Percentiles rank a stretch among this genome's conserved stretches.
Evolutionary conservation across 2,329 filamentous ascomycete genomes (phyloP).

Genomic region (Alternaria alternata): DNA sequence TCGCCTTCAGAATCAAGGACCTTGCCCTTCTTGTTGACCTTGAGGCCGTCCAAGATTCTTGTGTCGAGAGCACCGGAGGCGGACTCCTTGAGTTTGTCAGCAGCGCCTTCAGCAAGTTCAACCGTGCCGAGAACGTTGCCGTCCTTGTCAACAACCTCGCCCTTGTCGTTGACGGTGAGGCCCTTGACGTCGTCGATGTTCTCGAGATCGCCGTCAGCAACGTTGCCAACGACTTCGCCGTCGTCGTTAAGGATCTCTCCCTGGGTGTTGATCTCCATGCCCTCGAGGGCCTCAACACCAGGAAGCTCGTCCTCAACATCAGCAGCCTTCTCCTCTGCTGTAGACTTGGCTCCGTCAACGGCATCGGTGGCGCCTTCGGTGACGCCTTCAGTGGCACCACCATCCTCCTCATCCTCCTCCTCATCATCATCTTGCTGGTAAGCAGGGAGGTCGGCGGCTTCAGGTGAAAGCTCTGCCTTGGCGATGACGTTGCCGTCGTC

Average conservation of each 20-base stretch:
- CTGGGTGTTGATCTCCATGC: conserved; percentile 60
- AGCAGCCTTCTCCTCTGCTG: conserved; percentile 42
- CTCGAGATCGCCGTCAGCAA: conserved; percentile 54
- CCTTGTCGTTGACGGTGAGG: conserved; percentile 60
- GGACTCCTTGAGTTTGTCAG: conserved; percentile 56
- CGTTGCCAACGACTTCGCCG: conserved; percentile 59
- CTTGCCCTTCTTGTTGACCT: conserved; percentile 67
- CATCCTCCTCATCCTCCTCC: conserved; percentile 41
- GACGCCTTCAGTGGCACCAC: conserved; percentile 33
- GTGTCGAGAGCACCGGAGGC: conserved; percentile 53
- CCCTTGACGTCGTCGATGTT: conserved; percentile 56
- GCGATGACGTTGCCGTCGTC: conserved; percentile 63
- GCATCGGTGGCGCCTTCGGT: conserved; percentile 23
- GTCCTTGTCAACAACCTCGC: conserved; percentile 60
- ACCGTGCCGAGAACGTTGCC: conserved; percentile 61
- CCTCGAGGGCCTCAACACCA: conserved; percentile 61
- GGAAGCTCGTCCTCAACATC: conserved; percentile 60
- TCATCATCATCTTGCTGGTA: conserved; percentile 33
- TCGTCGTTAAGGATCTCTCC: conserved; percentile 60
- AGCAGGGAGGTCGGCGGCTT: conserved; percentile 52
- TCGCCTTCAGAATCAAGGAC: conserved; percentile 61
- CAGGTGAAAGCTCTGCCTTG: conserved; percentile 59
- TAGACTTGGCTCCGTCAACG: conserved; percentile 44
- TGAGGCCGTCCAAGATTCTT: conserved; percentile 61
- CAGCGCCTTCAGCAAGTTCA: conserved; percentile 59